A percentile compares a stretch with the other conserved stretches of the same genome.
Evolutionary conservation across 805 yeast genomes (phyloP).

Genomic region (Wickerhamiella spandovensis): DNA sequence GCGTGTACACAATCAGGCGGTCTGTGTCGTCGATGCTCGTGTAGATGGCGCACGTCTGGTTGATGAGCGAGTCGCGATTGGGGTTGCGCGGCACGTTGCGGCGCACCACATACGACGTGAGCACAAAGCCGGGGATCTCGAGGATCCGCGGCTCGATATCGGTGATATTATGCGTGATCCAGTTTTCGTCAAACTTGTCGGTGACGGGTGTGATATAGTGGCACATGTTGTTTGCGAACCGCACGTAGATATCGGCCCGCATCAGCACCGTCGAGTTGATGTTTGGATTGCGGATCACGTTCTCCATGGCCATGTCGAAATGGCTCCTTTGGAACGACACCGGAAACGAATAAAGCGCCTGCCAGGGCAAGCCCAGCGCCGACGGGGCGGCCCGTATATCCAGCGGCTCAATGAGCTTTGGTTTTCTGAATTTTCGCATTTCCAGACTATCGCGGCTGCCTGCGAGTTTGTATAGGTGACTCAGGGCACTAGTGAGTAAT

Average conservation of each 20-base stretch:
- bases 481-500: not conserved
- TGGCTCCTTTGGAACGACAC: conserved; percentile 25
- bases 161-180: conserved; percentile 3
- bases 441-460: not conserved
- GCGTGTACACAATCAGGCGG: conserved; percentile 56
- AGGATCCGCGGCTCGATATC: conserved; percentile 9
- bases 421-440: not conserved
- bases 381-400: conserved; percentile 32
- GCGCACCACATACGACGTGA: conserved; percentile 40
- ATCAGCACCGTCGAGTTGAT: conserved; percentile 84
- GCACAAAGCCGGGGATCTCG: conserved; percentile 4
- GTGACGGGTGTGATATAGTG: not conserved
- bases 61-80: conserved; percentile 63
- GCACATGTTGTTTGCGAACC: conserved; percentile 10
- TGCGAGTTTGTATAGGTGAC: not conserved
- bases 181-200: conserved; percentile 4
- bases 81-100: conserved; percentile 89
- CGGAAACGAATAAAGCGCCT: conserved; percentile 35
- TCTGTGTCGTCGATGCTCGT: conserved; percentile 18
- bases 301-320: conserved; percentile 64
- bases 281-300: conserved; percentile 70
- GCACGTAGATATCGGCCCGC: conserved; percentile 59
- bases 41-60: conserved; percentile 65
- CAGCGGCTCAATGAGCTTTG: conserved; percentile 11
- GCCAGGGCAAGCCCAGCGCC: conserved; percentile 48